Evolutionary conservation across 2,329 filamentous ascomycete genomes (phyloP), one percentile per base, ranked within the genome.

Genomic region (Claviceps sp.): DNA sequence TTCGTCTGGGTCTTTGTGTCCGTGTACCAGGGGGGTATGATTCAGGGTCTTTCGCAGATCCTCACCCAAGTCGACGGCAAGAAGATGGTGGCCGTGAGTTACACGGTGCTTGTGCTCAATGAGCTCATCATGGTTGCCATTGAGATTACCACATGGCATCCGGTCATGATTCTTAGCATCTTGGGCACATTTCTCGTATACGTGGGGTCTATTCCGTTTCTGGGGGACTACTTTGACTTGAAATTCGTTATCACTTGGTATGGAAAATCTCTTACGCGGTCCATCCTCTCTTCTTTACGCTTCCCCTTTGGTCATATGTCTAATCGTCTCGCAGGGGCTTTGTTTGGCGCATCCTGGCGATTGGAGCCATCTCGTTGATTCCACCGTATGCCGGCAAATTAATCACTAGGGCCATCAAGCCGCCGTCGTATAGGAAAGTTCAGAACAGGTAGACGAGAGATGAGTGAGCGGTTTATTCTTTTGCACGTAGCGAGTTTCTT

Each of bases 101-200:
- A 95, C 65, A 94, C 91, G 0, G 89, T 89, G 0, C 79, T 98
- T 2, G 82, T 98, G 5, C 73, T 97, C 56, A 98, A 97, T 66
- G 93, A 98, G 66, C 78, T 98, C 54, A 79, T 94, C 60, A 98
- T 98, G 94, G 93, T 97, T 2, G 91, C 90, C 3, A 88, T 95
- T 54, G 87, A 95, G 65, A 87, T 98, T 60, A 95, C 89, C 3
- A 98, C 93, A 0, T 98, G 93, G 93, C 93, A 97, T 67, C 85
- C 85, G 41, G 76, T 91, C 56, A 97, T 97, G 90, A 84, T 95
- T 51, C 71, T 87, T 50, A 84, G 78, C 58, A 85, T 97, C 55
- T 62, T 95, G 5, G 90, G 88, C 14, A 98, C 93, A 0, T 84
- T 87, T 45, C 65, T 85, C 30, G 66, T 91, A n/a, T 98, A 87